Base-by-base conservation (phyloP, 139 green algal genomes). In the Haematococcus sp. region DNA sequence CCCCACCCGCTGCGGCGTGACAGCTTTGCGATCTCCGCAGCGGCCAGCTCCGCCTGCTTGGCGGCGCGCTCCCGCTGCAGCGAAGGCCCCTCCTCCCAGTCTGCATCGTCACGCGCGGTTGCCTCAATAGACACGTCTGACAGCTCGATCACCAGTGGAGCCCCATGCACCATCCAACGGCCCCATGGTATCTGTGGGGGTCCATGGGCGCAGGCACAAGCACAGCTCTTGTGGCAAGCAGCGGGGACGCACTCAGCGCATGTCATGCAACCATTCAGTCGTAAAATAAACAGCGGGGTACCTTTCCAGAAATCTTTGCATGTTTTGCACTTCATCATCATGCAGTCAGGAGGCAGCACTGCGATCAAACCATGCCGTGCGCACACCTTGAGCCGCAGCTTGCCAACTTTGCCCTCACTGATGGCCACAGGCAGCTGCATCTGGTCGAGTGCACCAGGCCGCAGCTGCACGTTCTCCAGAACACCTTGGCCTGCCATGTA, bases 31-130 rank as follows among this genome's bases (percentile, higher is more conserved):
- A 92, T 81, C 84, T 95, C 88, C 20, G 86, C 81, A 16, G 87
- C 89, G n/a, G 90, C 89, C 32, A 94, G 77, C 76, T 89, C 76
- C 0, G 87, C 91, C 49, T 90, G 85, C 80, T 95, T 95, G 34
- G 88, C 25, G 3, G 56, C 56, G 7, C 19, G 2, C 25, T 23
- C 25, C 20, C 86, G 74, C 44, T 65, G 43, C 22, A 86, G 59
- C 4, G 85, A 73, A 30, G 85, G 77, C 0, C 78, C 70, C 60
- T 87, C 84, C 52, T 87, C 84, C 84, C 84, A 89, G 35, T 90
- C 85, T 49, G 28, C 63, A 15, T 88, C 82, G 25, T 80, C 68
- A 2, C 83, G 63, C 56, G 79, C 34, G 1, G 79, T 72, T 0
- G 76, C 52, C 27, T 43, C 58, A 4, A 91, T 79, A 25, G 59